Base-by-base conservation (phyloP, 1,139 yeast species). In the Yamadazyma dushanensis region DNA sequence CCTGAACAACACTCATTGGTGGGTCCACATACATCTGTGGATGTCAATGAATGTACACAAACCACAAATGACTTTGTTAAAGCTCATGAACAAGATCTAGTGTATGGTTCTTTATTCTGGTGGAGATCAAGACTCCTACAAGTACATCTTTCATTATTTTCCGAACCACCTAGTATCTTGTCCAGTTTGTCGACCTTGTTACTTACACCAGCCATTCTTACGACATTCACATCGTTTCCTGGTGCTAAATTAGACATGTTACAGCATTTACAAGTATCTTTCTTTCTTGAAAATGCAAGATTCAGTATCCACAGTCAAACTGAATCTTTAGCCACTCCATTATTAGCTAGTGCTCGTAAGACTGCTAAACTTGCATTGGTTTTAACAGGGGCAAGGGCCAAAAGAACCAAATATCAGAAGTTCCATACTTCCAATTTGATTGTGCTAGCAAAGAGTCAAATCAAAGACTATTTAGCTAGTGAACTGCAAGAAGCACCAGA, bases 301-400 rank as follows among this genome's bases (percentile, higher is more conserved):
- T 70, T 65, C 48, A 78, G 76, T 31, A 66, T 80, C 47, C 83
- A 75, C 46, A 79, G 78, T 47, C 81, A 66, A 46, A 73, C 78
- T 26, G 90, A 76, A 54, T 79, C 74, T 55, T 68, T 71, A 35
- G 72, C 78, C 1, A 57, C 72, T 31, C 78, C 76, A 8, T 69
- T 71, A 20, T 71, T 76, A 50, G 62, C 59, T 9, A 72, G 66
- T 58, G 94, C 76, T 19, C 74, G 70, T 38, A 68, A 68, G 18
- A 51, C 79, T 8, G 79, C 95, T 0, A 76, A 78, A 1, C 69
- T 94, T 32, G 65, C 73, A 28, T 74, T 83, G 43, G 74, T 83
- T 1, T 62, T 90, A 32, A 83, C 97, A 1, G 98, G 98, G 45
- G 87, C 92, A 33, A 79, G 81, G 48, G 97, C 96, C 5, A 85